Percentiles rank a stretch among this genome's conserved stretches.
phyloP scores from a whole-genome alignment of 768 basidiomycete genomes.

The Mycena venus region DNA sequence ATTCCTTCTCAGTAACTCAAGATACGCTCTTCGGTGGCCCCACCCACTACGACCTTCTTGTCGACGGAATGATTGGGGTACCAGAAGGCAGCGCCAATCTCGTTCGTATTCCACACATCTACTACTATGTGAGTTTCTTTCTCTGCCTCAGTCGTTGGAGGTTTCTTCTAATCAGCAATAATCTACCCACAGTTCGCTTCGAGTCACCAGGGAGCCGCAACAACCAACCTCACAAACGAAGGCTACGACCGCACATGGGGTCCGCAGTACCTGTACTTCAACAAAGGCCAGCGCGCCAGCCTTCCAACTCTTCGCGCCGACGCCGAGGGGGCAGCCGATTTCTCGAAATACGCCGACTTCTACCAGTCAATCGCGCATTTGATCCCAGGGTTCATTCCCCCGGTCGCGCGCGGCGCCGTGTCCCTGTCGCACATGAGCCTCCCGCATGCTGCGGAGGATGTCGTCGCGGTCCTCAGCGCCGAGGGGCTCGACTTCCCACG shows the following conservation, averaged over 20 bases:
- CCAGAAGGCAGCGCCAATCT: conserved; percentile 19
- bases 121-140: conserved; percentile 15
- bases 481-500: conserved; percentile 15
- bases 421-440: conserved; percentile 4
- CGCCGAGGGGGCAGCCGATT: conserved; percentile 13
- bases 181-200: conserved; percentile 11
- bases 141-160: background rate
- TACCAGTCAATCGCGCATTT: conserved; percentile 22
- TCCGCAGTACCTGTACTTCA: conserved; percentile 20
- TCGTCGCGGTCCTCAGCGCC: conserved; percentile 19
- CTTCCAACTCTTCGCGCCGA: conserved; percentile 21
- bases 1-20: background rate
- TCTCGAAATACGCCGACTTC: conserved; percentile 10
- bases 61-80: conserved; percentile 26
- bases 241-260: conserved; percentile 26
- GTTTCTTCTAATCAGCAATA: background rate
- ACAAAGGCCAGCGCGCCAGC: conserved; percentile 23
- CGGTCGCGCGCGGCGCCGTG: conserved; percentile 15
- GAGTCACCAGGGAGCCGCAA: conserved; percentile 25
- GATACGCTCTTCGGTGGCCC: conserved; percentile 20
- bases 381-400: conserved; percentile 9
- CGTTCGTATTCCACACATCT: conserved; percentile 20
- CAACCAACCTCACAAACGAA: conserved; percentile 17
- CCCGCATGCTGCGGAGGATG: background rate
- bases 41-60: conserved; percentile 15